Evolutionary conservation across 805 yeast species (phyloP).

Genomic region (Ogataea parapolymorpha): DNA sequence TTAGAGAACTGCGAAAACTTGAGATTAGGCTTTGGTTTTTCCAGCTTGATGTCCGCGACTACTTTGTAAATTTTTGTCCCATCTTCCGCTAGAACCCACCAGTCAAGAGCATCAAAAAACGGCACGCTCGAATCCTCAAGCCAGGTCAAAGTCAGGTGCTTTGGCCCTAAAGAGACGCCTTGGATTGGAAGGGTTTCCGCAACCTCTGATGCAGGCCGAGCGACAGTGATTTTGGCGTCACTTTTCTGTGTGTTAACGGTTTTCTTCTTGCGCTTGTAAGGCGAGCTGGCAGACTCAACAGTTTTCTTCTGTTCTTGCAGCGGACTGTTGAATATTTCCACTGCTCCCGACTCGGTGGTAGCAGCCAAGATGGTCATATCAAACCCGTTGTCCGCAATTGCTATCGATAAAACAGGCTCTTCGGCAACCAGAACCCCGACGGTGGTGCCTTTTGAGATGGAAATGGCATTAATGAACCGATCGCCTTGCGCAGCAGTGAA

Average conservation of each 20-base stretch:
- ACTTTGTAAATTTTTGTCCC: conserved; percentile 26
- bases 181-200: conserved; percentile 32
- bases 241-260: conserved; percentile 51
- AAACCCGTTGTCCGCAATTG: conserved; percentile 32
- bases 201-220: conserved; percentile 39
- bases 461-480: conserved; percentile 73
- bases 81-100: conserved; percentile 35
- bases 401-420: conserved; percentile 50
- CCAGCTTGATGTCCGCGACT: conserved; percentile 26
- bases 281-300: conserved; percentile 13
- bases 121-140: conserved; percentile 58
- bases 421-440: conserved; percentile 65
- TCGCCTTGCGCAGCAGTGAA: conserved; percentile 74
- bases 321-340: conserved; percentile 70
- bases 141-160: conserved; percentile 51
- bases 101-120: conserved; percentile 50
- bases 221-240: conserved; percentile 42
- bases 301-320: conserved; percentile 20
- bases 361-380: conserved; percentile 43
- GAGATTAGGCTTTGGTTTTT: conserved; percentile 40
- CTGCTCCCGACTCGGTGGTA: conserved; percentile 68
- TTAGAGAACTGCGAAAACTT: conserved; percentile 40
- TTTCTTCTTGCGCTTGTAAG: conserved; percentile 43
- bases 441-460: conserved; percentile 43
- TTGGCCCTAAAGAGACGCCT: conserved; percentile 27